Evolutionary conservation across 2,329 filamentous ascomycete genomes (phyloP), one percentile per base, ranked within the genome.

Genomic region (Tolypocladium tropicale): DNA sequence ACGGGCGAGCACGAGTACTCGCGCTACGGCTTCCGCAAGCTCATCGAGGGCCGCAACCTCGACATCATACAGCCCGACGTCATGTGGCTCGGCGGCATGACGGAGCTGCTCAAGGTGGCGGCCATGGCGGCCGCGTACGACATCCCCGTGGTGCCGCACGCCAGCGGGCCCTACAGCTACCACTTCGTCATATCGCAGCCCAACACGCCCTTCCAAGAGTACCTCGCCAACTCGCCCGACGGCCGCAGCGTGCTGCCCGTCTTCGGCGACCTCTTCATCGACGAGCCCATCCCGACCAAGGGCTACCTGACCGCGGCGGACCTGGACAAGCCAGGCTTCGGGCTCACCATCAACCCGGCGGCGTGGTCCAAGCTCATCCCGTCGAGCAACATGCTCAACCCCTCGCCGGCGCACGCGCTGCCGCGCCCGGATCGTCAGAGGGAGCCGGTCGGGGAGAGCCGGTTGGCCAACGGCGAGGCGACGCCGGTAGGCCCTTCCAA

Each of bases 1-100:
- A 96, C 92, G 1, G 92, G 92, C 61, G 92, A 96, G 76, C 92
- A 96, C 74, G 92, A 96, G 72, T 96, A 92, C 77, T 95, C 90
- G 7, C 82, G 90, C 65, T 96, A 92, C 68, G 92, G 92, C 33
- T 96, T 96, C 83, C 88, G 93, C 63, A 95, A 96, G 77, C 82
- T 96, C 48, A 86, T 96, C 60, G 90, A 96, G 73, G 88, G 87
- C 56, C 89, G 91, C 62, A 95, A 95, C 72, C 77, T 96, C 58
- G 92, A 96, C 70, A 95, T 96, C 64, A 84, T 96, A 65, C 92
- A 96, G 74, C 92, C 92, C 16, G 92, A 96, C 67, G 91, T 96
- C 61, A 96, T 96, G 92, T 96, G 92, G 92, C 84, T 96, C 16
- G 92, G 92, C 60, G 92, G 92, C 59, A 72, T 96, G 78, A 96